phyloP scores from a whole-genome alignment of 306 rosid species.

The Trifolium subterraneum region DNA sequence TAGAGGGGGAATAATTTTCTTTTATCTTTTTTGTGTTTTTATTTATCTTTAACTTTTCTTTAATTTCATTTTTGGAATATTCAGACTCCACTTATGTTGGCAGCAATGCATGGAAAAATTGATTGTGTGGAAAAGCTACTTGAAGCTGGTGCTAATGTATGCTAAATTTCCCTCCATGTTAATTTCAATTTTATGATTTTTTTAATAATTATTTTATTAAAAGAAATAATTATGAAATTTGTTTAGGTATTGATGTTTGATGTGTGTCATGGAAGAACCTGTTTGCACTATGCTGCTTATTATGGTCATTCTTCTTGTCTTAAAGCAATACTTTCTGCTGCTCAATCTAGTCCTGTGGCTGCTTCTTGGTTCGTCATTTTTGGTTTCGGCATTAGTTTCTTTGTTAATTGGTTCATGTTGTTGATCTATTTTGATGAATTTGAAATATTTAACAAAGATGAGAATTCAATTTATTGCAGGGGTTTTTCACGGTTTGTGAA shows the following conservation, averaged over 20 bases:
- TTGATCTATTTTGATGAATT: conserved; percentile 34
- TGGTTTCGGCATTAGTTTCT: not conserved
- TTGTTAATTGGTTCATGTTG: conserved; percentile 1
- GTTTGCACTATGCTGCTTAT: conserved; percentile 91
- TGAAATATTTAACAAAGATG: not conserved
- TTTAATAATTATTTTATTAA: not conserved
- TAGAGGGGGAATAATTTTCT: not conserved
- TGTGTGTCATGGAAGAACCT: conserved; percentile 82
- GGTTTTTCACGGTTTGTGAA: conserved; percentile 95
- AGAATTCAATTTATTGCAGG: conserved; percentile 54
- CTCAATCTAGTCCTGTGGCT: conserved; percentile 86
- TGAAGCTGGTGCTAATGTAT: conserved; percentile 90
- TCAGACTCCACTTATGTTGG: conserved; percentile 98
- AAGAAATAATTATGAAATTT: conserved; percentile 11
- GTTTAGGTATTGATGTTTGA: conserved; percentile 91
- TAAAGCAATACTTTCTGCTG: conserved; percentile 78
- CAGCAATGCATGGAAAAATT: conserved; percentile 95
- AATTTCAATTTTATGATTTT: conserved; percentile 3
- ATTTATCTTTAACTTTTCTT: conserved; percentile 29
- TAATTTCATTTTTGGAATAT: conserved; percentile 38
- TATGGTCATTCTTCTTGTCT: conserved; percentile 90
- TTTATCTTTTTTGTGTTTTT: not conserved
- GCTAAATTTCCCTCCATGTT: conserved; percentile 34
- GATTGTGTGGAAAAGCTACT: conserved; percentile 78
- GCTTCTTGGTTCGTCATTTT: conserved; percentile 77